Percentiles rank a stretch among this genome's conserved stretches.
phyloP scores from a whole-genome alignment of 2,329 filamentous ascomycete genomes.

The Penicillium vulpinum region DNA sequence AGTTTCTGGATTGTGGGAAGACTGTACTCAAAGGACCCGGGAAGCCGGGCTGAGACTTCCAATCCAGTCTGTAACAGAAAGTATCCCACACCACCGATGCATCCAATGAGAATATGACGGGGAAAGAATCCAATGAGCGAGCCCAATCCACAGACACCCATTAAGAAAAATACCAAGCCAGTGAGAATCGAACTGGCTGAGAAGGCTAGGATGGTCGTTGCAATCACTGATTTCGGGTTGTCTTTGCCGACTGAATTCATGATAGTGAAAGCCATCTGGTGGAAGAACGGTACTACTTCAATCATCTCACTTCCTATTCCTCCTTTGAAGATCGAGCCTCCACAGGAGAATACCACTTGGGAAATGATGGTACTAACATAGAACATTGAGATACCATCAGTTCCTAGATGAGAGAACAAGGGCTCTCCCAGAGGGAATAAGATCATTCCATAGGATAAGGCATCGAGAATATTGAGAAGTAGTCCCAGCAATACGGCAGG shows the following conservation, averaged over 20 bases:
- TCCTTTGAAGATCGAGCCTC: conserved; percentile 83
- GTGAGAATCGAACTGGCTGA: conserved; percentile 88
- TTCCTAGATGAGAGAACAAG: conserved; percentile 80
- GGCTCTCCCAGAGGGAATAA: conserved; percentile 87
- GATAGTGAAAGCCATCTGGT: conserved; percentile 95
- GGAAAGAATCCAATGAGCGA: conserved; percentile 97
- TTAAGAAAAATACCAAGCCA: conserved; percentile 84
- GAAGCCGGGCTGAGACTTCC: conserved; percentile 85
- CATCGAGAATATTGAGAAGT: conserved; percentile 89
- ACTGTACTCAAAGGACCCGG: conserved; percentile 82
- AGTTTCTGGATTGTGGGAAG: conserved; percentile 73
- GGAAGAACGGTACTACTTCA: conserved; percentile 97
- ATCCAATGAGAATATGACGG: conserved; percentile 91
- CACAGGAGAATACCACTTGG: conserved; percentile 82
- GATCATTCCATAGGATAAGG: conserved; percentile 94
- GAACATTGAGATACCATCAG: conserved; percentile 96
- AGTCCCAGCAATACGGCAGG: conserved; percentile 87
- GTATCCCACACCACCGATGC: conserved; percentile 95
- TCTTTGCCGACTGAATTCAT: conserved; percentile 74
- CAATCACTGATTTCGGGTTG: conserved; percentile 80
- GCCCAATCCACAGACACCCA: conserved; percentile 83
- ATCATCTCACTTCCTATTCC: conserved; percentile 97
- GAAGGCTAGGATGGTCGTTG: conserved; percentile 91
- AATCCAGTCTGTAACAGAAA: conserved; percentile 90
- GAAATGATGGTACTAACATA: conserved; percentile 97